phyloP scores from a whole-genome alignment of 441 rosid species.

The Populus hybrid region DNA sequence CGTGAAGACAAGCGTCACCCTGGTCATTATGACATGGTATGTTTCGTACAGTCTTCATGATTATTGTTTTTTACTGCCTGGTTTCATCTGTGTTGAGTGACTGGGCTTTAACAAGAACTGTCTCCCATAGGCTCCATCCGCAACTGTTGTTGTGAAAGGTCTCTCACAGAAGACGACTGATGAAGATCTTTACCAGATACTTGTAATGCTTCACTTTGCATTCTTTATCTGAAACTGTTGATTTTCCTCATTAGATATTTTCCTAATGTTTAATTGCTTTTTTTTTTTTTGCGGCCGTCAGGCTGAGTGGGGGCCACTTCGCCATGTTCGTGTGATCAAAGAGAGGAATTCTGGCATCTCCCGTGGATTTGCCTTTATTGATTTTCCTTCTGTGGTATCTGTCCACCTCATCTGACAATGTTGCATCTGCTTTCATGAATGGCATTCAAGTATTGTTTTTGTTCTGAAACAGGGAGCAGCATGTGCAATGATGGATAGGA shows the following conservation, averaged over 20 bases:
- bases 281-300: constrained; percentile 15
- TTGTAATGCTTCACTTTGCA: constrained; percentile 45
- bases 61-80: constrained; percentile 14
- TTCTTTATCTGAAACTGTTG: constrained; percentile 13
- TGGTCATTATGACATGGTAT: constrained; percentile 64
- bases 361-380: constrained; percentile 95
- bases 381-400: constrained; percentile 82
- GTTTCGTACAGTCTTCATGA: constrained; percentile 12
- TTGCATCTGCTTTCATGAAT: constrained; percentile 14
- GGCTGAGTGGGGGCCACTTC: constrained; percentile 98
- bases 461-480: constrained; percentile 65
- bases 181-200: constrained; percentile 87
- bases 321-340: constrained; percentile 87
- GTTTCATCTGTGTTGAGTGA: constrained; percentile 17
- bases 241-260: not conserved
- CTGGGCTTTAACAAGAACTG: constrained; percentile 1
- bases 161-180: constrained; percentile 89
- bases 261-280: constrained; percentile 9
- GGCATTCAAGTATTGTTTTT: constrained; percentile 11
- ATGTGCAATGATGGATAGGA: constrained; percentile 77
- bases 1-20: constrained; percentile 61
- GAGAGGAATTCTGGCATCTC: constrained; percentile 85
- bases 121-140: constrained; percentile 68
- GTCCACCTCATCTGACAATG: constrained; percentile 13
- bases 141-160: constrained; percentile 94